phyloP scores from a whole-genome alignment of 768 basidiomycete genomes.

The Kwoniella europaea region DNA sequence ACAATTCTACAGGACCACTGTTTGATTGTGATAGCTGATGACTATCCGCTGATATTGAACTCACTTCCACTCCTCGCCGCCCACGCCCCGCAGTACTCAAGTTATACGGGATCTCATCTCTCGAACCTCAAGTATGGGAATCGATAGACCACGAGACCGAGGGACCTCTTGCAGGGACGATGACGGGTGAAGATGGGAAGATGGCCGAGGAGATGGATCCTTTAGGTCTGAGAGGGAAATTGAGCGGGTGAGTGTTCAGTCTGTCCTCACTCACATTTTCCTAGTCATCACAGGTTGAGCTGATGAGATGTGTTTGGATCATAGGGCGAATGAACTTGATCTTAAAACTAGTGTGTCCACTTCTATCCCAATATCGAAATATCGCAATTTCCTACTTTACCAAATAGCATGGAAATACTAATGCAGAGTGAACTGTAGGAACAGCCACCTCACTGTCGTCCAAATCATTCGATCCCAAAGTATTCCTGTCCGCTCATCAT shows the following conservation, averaged over 20 bases:
- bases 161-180: slow-evolving; percentile 69
- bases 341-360: slow-evolving; percentile 60
- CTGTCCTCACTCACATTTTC: slow-evolving; percentile 19
- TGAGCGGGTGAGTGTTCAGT: slow-evolving; percentile 58
- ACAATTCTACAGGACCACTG: background rate
- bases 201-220: slow-evolving; percentile 65
- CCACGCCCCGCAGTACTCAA: slow-evolving; percentile 66
- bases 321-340: slow-evolving; percentile 71
- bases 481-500: slow-evolving; percentile 86
- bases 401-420: background rate
- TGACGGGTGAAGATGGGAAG: slow-evolving; percentile 58
- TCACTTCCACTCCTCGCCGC: too few relatives aligned
- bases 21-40: background rate
- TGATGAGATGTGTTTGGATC: background rate
- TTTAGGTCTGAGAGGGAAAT: slow-evolving; percentile 66
- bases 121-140: slow-evolving; percentile 86
- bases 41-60: background rate
- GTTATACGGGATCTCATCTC: slow-evolving; percentile 79
- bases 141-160: slow-evolving; percentile 83
- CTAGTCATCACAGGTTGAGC: too few relatives aligned
- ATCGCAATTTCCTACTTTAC: background rate
- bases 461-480: slow-evolving; percentile 94
- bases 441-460: slow-evolving; percentile 82
- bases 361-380: background rate
- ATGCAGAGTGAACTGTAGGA: slow-evolving; percentile 61